Evolutionary conservation across 805 yeast genomes (phyloP).

Genomic region (Wickerhamomyces bisporus): DNA sequence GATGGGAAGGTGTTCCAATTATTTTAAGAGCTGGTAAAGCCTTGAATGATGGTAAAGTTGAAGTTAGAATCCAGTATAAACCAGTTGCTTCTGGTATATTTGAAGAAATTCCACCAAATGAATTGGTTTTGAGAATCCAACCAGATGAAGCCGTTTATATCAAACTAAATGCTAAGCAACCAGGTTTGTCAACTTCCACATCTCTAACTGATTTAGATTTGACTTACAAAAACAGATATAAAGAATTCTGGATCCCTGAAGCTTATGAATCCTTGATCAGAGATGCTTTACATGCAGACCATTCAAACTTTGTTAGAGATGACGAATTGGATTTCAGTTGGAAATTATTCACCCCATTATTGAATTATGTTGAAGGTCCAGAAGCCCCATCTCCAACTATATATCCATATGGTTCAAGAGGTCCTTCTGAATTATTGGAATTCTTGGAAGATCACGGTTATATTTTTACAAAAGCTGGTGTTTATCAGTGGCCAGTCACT

Average conservation of each 20-base stretch:
- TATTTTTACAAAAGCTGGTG: conserved; percentile 52
- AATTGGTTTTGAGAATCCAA: conserved; percentile 89
- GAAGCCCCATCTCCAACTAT: conserved; percentile 59
- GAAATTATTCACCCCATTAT: conserved; percentile 88
- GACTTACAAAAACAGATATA: conserved; percentile 75
- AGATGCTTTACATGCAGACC: conserved; percentile 88
- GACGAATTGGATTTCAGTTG: conserved; percentile 94
- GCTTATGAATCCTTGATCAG: conserved; percentile 95
- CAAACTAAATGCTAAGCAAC: conserved; percentile 89
- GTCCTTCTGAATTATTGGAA: conserved; percentile 61
- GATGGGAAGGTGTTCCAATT: conserved; percentile 98
- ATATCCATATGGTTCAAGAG: conserved; percentile 89
- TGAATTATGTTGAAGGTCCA: conserved; percentile 70
- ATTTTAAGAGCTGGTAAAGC: conserved; percentile 97
- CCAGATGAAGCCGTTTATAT: conserved; percentile 92
- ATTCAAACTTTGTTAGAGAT: conserved; percentile 95
- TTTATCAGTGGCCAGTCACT: conserved; percentile 90
- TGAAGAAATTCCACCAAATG: conserved; percentile 79
- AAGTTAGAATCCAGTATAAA: conserved; percentile 88
- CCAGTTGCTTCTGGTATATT: conserved; percentile 81
- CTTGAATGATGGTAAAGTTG: conserved; percentile 91
- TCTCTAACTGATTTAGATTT: conserved; percentile 87
- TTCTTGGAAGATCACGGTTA: conserved; percentile 72
- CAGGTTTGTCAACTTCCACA: conserved; percentile 81
- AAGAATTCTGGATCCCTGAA: conserved; percentile 92